A percentile compares a stretch with the other conserved stretches of the same genome.
phyloP scores from a whole-genome alignment of 1,139 yeast genomes.

The Magnusiomyces tetraspermus region DNA sequence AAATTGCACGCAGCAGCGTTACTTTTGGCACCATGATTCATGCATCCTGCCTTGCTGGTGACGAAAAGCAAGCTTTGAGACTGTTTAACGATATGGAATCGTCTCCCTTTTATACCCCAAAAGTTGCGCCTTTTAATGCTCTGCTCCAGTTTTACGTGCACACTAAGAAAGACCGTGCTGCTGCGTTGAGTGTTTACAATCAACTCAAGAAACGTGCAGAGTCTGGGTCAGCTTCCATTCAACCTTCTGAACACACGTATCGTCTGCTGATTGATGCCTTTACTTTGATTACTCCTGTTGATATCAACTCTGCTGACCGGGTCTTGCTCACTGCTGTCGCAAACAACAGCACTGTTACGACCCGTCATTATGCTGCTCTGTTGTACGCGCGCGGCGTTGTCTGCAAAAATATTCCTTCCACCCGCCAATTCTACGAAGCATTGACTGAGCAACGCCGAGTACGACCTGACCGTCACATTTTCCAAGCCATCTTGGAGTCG shows the following conservation, averaged over 20 bases:
- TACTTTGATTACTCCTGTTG: conserved; percentile 29
- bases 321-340: conserved; percentile 29
- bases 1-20: conserved; percentile 26
- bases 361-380: conserved; percentile 36
- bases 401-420: conserved; percentile 28
- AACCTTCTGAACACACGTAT: conserved; percentile 35
- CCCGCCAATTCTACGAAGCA: conserved; percentile 30
- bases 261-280: conserved; percentile 35
- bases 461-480: conserved; percentile 33
- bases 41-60: conserved; percentile 34
- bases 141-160: conserved; percentile 35
- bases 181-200: conserved; percentile 30
- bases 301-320: conserved; percentile 32
- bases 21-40: conserved; percentile 37
- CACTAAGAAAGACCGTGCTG: conserved; percentile 27
- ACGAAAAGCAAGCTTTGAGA: conserved; percentile 28
- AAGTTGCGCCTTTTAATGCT: conserved; percentile 35
- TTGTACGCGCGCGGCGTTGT: conserved; percentile 36
- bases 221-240: conserved; percentile 17
- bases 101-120: conserved; percentile 27
- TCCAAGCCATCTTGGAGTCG: conserved; percentile 35
- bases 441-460: conserved; percentile 26
- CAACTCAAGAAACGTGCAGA: conserved; percentile 21
- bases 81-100: conserved; percentile 33
- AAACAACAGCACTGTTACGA: conserved; percentile 23